Evolutionary conservation across 2,329 filamentous ascomycete species (phyloP), one percentile per base, ranked within the genome.

Genomic region (Aureobasidium uvarum): DNA sequence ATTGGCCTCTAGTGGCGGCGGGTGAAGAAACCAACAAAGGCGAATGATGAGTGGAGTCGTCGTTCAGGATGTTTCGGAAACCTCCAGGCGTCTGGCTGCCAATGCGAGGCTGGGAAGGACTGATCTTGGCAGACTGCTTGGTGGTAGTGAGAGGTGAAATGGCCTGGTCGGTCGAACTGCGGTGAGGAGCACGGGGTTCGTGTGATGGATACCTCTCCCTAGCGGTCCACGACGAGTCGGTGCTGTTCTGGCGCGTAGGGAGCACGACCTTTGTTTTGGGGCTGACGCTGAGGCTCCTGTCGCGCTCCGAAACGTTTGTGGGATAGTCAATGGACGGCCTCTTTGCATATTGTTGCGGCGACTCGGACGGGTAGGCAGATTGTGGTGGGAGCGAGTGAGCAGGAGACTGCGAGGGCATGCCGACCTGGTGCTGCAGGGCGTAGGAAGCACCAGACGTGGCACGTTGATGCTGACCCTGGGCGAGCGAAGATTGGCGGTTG

Each of bases 211-310:
- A 63, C 8, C 48, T 36, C 20, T 54, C 46, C 11, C 25, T 43
- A 5, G 23, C 33, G 11, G 60, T 45, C 58, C 58, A 62, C 4
- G 58, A 62, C 36, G 48, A 41, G 2, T 63, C 60, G 10, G 46
- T 31, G n/a, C 74, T 75, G 64, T 71, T 73, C 43, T 74, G 71
- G 50, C 74, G 69, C 31, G 72, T 52, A 18, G 60, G 60, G 8
- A 63, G 71, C 18, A 70, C 71, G 5, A 74, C 66, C 50, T 74
- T 74, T 41, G 90, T 92, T 77, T 91, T 92, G 36, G 91, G 91
- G 74, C 90, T 94, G 59, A 94, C 86, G 72, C 89, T 93, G 62
- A 89, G 76, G 74, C 88, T 91, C 58, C 84, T 81, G 67, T 90
- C 89, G 71, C 89, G 84, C 64, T 91, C 88, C 68, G 82, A 82